Percentiles rank a stretch among this genome's conserved stretches.
phyloP scores from a whole-genome alignment of 495 filamentous ascomycete genomes.

The Clohesyomyces aquaticus region DNA sequence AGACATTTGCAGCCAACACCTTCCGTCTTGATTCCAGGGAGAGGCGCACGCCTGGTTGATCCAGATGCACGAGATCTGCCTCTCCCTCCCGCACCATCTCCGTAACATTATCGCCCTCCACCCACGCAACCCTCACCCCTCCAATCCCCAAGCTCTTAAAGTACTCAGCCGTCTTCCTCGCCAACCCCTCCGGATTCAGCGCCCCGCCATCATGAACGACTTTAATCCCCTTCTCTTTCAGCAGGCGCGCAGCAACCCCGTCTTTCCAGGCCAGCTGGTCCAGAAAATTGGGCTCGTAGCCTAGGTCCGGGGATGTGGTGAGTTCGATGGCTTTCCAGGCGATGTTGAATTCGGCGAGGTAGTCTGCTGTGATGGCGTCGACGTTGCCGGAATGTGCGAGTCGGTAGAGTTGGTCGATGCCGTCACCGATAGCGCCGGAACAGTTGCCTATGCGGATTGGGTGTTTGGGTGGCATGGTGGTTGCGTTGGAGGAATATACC shows the following conservation, averaged over 20 bases:
- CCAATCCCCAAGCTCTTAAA: conserved; percentile 12
- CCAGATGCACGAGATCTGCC: conserved; percentile 20
- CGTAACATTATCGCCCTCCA: conserved; percentile 25
- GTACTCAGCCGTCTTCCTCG: conserved; percentile 18
- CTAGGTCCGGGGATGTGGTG: conserved; percentile 10
- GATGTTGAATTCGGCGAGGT: conserved; percentile 35
- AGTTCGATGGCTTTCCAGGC: conserved; percentile 32
- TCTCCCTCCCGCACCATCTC: conserved; percentile 12
- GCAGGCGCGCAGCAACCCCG: conserved; percentile 17
- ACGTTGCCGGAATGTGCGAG: conserved; percentile 24
- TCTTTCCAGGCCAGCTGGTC: conserved; percentile 30
- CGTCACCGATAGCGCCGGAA: conserved; percentile 25
- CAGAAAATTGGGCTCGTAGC: conserved; percentile 25
- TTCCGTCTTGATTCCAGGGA: neutral
- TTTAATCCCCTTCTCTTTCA: conserved; percentile 20
- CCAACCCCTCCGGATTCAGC: conserved; percentile 23
- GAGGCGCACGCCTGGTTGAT: conserved; percentile 16
- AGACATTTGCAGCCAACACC: conserved; percentile 28
- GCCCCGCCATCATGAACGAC: conserved; percentile 31
- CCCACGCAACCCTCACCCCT: conserved; percentile 25
- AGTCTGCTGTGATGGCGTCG: conserved; percentile 31
- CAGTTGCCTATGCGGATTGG: conserved; percentile 31
- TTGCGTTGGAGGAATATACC: neutral
- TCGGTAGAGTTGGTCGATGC: conserved; percentile 29
- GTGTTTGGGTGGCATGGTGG: neutral